These are phyloP conservation scores for Phytomonas sp. DNA, from an alignment of 208 protist genomes.

Conservation along the genomic window DNA sequence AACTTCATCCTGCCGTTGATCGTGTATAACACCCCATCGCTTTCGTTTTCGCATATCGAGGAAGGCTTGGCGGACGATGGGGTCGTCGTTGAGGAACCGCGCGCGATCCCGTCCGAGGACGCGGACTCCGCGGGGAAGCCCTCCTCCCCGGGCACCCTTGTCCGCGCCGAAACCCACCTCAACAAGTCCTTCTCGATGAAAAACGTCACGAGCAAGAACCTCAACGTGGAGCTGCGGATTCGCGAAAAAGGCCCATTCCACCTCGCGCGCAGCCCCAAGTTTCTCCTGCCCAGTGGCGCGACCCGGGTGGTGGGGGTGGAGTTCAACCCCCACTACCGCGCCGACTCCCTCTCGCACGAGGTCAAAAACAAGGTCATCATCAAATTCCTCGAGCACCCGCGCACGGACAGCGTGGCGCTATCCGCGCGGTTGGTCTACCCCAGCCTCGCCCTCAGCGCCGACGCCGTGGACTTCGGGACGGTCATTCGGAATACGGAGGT, in stretches of 20 bases:
- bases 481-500: constrained; percentile 89
- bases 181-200: constrained; percentile 80
- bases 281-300: constrained; percentile 66
- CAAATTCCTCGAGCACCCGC: constrained; percentile 85
- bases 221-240: constrained; percentile 64
- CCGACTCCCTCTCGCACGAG: constrained; percentile 66
- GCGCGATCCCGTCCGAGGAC: background rate
- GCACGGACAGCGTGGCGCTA: constrained; percentile 78
- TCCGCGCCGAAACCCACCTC: constrained; percentile 4
- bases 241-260: constrained; percentile 51
- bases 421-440: constrained; percentile 84
- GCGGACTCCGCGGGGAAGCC: background rate
- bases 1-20: constrained; percentile 84
- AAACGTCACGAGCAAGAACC: constrained; percentile 79
- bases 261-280: constrained; percentile 41
- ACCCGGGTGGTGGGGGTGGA: constrained; percentile 72
- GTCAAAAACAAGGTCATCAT: constrained; percentile 72
- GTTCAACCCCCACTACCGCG: constrained; percentile 80
- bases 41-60: constrained; percentile 86
- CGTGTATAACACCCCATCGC: constrained; percentile 56
- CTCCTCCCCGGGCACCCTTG: background rate
- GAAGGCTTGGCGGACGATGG: constrained; percentile 10
- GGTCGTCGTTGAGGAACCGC: background rate
- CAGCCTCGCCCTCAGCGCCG: constrained; percentile 56
- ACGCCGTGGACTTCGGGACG: constrained; percentile 86